Evolutionary conservation across 495 filamentous ascomycete genomes (phyloP).

Genomic region (Acidiella bohemica): DNA sequence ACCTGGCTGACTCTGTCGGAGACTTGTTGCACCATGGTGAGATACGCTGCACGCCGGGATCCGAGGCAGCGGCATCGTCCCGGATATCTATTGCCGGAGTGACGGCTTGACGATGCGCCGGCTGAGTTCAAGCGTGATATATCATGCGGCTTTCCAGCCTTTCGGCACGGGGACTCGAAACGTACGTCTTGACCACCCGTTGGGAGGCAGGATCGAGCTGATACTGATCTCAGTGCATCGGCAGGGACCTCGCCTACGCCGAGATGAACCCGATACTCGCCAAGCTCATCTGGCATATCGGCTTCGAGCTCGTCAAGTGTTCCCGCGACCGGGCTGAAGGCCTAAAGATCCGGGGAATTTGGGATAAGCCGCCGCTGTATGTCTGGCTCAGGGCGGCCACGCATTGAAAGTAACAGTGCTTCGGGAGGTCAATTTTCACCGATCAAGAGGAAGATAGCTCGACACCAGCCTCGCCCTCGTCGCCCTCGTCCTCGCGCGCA

Average conservation of each 20-base stretch:
- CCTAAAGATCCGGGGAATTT: conserved; percentile 23
- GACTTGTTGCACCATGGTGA: conserved; percentile 3
- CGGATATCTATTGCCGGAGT: conserved; percentile 6
- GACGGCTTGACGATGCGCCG: conserved; percentile 16
- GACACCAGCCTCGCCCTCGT: no score
- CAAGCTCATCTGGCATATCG: conserved; percentile 25
- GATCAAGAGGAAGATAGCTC: no score
- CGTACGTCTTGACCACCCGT: neutral
- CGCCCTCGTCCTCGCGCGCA: no score
- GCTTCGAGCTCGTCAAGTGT: conserved; percentile 20
- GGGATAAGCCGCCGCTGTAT: conserved; percentile 32
- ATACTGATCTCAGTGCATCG: conserved; percentile 4
- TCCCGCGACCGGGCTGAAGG: conserved; percentile 18
- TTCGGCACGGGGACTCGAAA: conserved; percentile 11
- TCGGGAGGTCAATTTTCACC: no score
- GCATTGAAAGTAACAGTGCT: no score
- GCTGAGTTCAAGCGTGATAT: conserved; percentile 1
- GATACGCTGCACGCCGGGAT: conserved; percentile 1
- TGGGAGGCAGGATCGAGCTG: neutral
- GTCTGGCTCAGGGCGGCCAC: conserved; percentile 1
- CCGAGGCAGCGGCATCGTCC: neutral
- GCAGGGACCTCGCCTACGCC: conserved; percentile 27
- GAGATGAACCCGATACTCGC: conserved; percentile 25
- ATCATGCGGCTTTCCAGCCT: conserved; percentile 4
- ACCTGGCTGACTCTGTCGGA: neutral